Conservation (phyloP, 139 green algal genomes). For the Chlamydomonas schloesseri region DNA sequence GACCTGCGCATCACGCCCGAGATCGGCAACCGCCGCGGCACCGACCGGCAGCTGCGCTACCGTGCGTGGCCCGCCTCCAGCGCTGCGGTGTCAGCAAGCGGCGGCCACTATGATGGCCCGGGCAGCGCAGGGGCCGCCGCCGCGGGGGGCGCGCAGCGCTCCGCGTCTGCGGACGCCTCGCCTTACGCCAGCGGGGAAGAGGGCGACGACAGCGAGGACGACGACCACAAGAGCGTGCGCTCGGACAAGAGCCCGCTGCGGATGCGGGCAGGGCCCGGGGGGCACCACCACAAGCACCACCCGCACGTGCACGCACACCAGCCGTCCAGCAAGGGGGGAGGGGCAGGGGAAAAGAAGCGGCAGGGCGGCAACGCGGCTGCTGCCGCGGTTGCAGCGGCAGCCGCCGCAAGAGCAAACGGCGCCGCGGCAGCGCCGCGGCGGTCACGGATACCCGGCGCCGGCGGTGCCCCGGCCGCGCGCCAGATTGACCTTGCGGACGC, state of each 20-base stretch:
- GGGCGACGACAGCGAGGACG: background rate
- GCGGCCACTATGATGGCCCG: too few species aligned
- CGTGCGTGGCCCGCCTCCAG: conserved; percentile 25
- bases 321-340: too few species aligned
- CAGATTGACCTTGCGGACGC: too few species aligned
- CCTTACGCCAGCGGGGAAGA: background rate
- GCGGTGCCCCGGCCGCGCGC: too few species aligned
- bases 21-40: background rate
- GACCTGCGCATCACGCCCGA: conserved; percentile 30
- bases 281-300: background rate
- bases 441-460: too few species aligned
- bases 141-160: background rate
- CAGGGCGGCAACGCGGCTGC: too few species aligned
- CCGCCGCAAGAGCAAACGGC: background rate
- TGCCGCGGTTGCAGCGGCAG: background rate
- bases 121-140: background rate
- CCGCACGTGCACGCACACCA: too few species aligned
- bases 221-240: background rate
- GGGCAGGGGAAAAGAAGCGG: too few species aligned
- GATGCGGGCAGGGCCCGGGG: background rate
- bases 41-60: conserved; percentile 19
- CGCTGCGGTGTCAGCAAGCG: too few species aligned
- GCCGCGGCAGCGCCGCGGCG: too few species aligned
- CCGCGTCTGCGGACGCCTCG: conserved; percentile 34
- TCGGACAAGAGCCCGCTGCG: conserved; percentile 34